These are phyloP conservation scores for Clarireedia hainanense DNA, from an alignment of 2,329 filamentous ascomycete genomes.

Conservation along the genomic window DNA sequence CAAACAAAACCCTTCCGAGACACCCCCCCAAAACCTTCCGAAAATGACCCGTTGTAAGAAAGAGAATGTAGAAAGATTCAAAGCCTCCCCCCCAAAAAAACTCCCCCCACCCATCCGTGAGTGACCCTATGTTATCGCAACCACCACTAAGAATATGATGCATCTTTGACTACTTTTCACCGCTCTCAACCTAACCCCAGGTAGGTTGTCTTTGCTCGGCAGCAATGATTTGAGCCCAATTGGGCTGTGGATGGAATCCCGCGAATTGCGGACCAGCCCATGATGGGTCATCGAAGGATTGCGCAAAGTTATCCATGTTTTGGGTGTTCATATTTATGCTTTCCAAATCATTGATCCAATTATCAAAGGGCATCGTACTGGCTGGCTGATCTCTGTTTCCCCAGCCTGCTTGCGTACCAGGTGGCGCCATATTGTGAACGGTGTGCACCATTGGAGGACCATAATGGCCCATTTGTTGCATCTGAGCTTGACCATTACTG, in stretches of 20 bases:
- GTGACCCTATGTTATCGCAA: too few relatives aligned
- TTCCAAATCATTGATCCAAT: slow-evolving; percentile 7
- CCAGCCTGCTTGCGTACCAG: slow-evolving; percentile 4
- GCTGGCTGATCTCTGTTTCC: background rate
- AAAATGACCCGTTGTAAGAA: too few relatives aligned
- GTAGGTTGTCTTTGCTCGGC: background rate
- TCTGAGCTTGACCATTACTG: slow-evolving; percentile 5
- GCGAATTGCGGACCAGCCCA: too few relatives aligned
- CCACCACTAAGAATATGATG: too few relatives aligned
- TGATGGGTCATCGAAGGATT: background rate
- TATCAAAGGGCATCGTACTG: background rate
- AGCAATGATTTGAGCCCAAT: background rate
- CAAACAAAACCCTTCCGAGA: too few relatives aligned
- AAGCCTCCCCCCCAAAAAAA: too few relatives aligned
- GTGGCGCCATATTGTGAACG: slow-evolving; percentile 7
- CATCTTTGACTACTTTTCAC: too few relatives aligned
- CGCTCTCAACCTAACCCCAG: too few relatives aligned
- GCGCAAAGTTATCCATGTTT: slow-evolving; percentile 6
- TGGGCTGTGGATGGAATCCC: background rate
- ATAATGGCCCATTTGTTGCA: slow-evolving; percentile 4
- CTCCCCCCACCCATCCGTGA: too few relatives aligned
- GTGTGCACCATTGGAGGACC: slow-evolving; percentile 4
- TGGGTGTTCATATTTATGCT: slow-evolving; percentile 8
- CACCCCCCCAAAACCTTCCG: too few relatives aligned
- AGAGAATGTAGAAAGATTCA: too few relatives aligned